Base-by-base conservation (phyloP, 2,329 filamentous ascomycete species). In the Cordyceps fumosorosea region DNA sequence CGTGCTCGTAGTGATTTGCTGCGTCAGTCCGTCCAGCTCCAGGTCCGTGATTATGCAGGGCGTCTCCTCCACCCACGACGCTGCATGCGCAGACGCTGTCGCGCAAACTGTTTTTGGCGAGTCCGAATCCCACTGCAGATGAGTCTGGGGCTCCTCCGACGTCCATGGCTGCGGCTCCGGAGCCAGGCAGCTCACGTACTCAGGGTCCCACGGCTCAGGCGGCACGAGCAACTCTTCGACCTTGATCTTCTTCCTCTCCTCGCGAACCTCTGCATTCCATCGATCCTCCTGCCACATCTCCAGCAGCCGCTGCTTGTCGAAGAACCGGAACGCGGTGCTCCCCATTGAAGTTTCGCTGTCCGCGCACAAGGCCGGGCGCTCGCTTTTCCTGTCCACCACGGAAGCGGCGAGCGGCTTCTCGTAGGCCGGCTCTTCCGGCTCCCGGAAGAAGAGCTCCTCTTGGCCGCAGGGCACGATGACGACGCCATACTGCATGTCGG, bases 401-500 rank as follows among this genome's bases (percentile, higher is more conserved):
- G 10, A 18, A 7, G 50, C 50, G 10, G 50, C n/a, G 3, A 7
- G 16, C 7, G 29, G 18, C 4, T 34, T 32, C 50, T 52, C n/a
- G 50, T 32, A 52, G 18, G 50, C 32, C 11, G 20, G 8, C 3
- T 52, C 50, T 6, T 54, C n/a, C n/a, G 11, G 12, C 34, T 50
- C 42, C 3, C n/a, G 32, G n/a, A 57, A 24, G 29, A 57, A 37
- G 4, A 57, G 26, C 29, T 57, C 8, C 26, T 57, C 55, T 12
- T 57, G 42, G 10, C 55, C 55, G 20, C n/a, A 50, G 5, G 55
- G 55, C 26, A 57, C 55, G 16, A 57, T 57, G 4, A 57, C 48
- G n/a, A 57, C 11, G 26, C 55, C 55, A 12, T 57, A 57, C 26
- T 26, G 42, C 44, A 57, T 57, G 29, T 57, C 55, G 8, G 55